Evolutionary conservation across 2,329 filamentous ascomycete genomes (phyloP), one percentile per base, ranked within the genome.

Genomic region (Cadophora gregata): DNA sequence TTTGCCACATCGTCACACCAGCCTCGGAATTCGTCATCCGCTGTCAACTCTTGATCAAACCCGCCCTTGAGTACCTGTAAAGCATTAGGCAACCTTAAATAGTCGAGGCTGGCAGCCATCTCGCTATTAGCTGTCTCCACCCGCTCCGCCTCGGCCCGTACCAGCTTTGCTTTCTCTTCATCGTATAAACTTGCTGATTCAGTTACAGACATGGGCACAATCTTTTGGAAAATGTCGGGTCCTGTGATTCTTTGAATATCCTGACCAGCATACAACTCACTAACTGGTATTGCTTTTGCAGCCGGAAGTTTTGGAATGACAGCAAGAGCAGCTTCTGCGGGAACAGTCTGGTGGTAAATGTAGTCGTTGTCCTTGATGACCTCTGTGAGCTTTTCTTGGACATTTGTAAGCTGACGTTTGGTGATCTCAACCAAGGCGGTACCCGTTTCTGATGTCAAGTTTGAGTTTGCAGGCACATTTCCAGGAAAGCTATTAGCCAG

Each of bases 211-310:
- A 98, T 91, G 0, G 96, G 96, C 1, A 98, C 93, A 67, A 99
- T 97, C 78, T 97, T 97, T 72, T 96, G 90, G 79, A 99, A 99
- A 61, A 99, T 90, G 76, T 99, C 96, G 0, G 96, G 95, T 0
- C 96, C 96, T 45, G 97, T 98, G 69, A 99, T 98, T 29, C 93
- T 87, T 78, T 97, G 93, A 50, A 99, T 97, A 77, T 99, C 96
- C 79, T 98, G 96, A 1, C 95, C 95, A 66, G 96, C 93, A 76
- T 99, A 99, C 0, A 99, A 83, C 77, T 99, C 96, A 77, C 92
- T 97, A 33, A 99, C 95, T 0, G 96, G 95, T 69, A 99, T 98
- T 3, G 96, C 93, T 78, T 99, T 99, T 8, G 96, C 94, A 1
- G 96, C 96, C 4, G 95, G 93, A 19, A 98, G 84, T 78, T 98